Conservation (phyloP, 2,329 filamentous ascomycete species). For the Blumeriella jaapii region DNA sequence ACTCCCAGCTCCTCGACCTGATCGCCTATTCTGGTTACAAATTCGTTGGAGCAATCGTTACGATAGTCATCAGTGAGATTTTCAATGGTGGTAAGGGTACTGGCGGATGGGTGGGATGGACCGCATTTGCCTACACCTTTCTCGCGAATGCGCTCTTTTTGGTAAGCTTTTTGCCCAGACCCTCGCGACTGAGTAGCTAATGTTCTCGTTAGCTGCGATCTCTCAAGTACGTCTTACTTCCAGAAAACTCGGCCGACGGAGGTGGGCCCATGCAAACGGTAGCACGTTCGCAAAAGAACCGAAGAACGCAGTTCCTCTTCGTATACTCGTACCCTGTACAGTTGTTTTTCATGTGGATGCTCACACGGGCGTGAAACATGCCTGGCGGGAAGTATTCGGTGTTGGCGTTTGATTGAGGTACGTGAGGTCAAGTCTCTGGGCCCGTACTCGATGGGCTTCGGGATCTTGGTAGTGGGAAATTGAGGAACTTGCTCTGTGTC, state of each 20-base stretch:
- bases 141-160: conserved; percentile 90
- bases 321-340: conserved; percentile 92
- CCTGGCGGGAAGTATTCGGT: too few relatives aligned
- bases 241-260: conserved; percentile 60
- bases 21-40: conserved; percentile 98
- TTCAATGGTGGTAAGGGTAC: conserved; percentile 70
- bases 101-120: conserved; percentile 80
- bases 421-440: too few relatives aligned
- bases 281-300: conserved; percentile 73
- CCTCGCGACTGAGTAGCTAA: background rate
- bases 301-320: conserved; percentile 85
- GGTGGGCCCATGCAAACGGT: conserved; percentile 54
- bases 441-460: too few relatives aligned
- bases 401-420: too few relatives aligned
- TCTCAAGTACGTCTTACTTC: conserved; percentile 87
- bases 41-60: conserved; percentile 92
- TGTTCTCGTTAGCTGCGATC: conserved; percentile 63
- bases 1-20: conserved; percentile 84
- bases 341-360: conserved; percentile 85
- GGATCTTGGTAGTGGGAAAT: too few relatives aligned
- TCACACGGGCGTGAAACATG: conserved; percentile 32
- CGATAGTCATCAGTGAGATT: conserved; percentile 67
- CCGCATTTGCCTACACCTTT: conserved; percentile 83
- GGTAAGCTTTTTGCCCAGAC: conserved; percentile 42
- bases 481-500: too few relatives aligned